Evolutionary conservation across 2,329 filamentous ascomycete genomes (phyloP).

Genomic region (Blumeria hordei): DNA sequence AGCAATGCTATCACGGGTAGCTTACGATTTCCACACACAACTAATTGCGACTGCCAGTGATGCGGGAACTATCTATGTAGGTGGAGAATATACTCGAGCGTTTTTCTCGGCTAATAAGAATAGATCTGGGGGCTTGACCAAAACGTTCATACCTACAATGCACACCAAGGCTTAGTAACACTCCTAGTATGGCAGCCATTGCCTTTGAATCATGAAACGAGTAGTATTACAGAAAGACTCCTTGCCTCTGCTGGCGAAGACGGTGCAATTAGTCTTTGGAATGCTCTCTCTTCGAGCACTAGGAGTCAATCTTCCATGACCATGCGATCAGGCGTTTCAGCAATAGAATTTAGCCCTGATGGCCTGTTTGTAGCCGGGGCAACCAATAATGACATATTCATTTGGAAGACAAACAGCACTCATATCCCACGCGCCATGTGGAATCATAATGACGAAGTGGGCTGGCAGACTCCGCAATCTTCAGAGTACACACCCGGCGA

Average conservation of each 20-base stretch:
- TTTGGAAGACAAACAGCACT: conserved; percentile 39
- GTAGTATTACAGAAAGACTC: conserved; percentile 20
- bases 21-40: conserved; percentile 28
- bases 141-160: conserved; percentile 28
- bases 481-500: conserved; percentile 26
- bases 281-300: conserved; percentile 27
- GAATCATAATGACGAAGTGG: conserved; percentile 28
- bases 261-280: conserved; percentile 37
- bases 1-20: conserved; percentile 28
- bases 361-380: conserved; percentile 38
- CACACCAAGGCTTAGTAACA: conserved; percentile 33
- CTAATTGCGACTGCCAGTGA: conserved; percentile 34
- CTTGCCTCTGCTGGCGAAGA: conserved; percentile 38
- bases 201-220: conserved; percentile 17
- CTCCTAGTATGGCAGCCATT: conserved; percentile 36
- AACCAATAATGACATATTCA: conserved; percentile 31
- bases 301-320: conserved; percentile 35
- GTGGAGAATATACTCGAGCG: conserved; percentile 8
- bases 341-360: conserved; percentile 36
- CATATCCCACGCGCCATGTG: conserved; percentile 34
- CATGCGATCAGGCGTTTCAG: conserved; percentile 32
- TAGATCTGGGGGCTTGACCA: conserved; percentile 20
- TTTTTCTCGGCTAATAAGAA: conserved; percentile 18
- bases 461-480: conserved; percentile 32
- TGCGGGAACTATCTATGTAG: conserved; percentile 34